Evolutionary conservation across 1,284 basidiomycete species (phyloP), one percentile per base, ranked within the genome.

Genomic region (Malassezia nana): DNA sequence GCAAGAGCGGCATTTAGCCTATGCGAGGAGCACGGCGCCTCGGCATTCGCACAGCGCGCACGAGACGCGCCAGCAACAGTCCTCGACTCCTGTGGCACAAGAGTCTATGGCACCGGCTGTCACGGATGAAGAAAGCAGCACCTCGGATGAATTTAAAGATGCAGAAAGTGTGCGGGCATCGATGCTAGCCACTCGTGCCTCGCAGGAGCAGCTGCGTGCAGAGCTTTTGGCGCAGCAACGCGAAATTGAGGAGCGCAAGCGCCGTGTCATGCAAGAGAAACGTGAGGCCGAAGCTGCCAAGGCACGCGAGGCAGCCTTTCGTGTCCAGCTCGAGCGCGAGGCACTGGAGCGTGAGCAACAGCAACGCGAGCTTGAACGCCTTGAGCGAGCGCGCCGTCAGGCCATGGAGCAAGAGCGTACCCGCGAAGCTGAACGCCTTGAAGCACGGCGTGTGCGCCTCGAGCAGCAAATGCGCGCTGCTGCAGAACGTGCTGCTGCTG

Each of bases 391-490:
- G 13, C 39, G 32, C 31, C 33, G 26, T n/a, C 26, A 12, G 4
- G 31, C 29, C 33, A 18, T 31, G 7, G 33, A 29, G 43, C 18
- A 24, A 33, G 16, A 40, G 25, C 33, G 25, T 15, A 15, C 6
- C 4, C 53, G 64, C 5, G 53, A 57, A 25, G 61, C 62, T 10
- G 52, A 57, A 39, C 60, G 59, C 3, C 52, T 63, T 50, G 62
- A 65, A 26, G 59, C 62, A 0, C 55, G 59, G 31, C 39, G 50
- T 10, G 26, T 18, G 42, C 49, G 30, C 9, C 30, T 44, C 0
- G 49, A 51, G 41, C 26, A 33, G 10, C 40, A 18, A 8, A 41
- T 43, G 40, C 49, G 49, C 18, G 26, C 18, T 7, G 49, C 31
- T 6, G 32, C 25, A 5, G 30, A 51, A 18, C 26, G 28, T 12